phyloP scores from a whole-genome alignment of 2,329 filamentous ascomycete species.

The Trichoderma polysporum region DNA sequence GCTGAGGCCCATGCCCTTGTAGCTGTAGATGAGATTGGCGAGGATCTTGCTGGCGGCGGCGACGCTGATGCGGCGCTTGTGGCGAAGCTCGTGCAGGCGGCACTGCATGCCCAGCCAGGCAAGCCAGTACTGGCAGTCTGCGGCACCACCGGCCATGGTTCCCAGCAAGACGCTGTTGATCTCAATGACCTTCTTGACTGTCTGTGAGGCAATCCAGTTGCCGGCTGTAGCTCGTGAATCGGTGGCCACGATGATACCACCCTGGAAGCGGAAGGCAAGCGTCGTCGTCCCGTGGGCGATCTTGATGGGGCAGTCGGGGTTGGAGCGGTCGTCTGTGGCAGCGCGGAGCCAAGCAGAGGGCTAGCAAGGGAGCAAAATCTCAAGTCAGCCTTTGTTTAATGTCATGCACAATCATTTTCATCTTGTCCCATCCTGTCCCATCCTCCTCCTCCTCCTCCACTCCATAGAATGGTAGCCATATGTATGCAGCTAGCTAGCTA shows the following conservation, averaged over 20 bases:
- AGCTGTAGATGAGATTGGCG: slow-evolving; percentile 95
- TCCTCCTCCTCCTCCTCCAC: too few relatives aligned
- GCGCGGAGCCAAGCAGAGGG: slow-evolving; percentile 93
- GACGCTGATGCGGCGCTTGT: slow-evolving; percentile 98
- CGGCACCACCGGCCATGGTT: slow-evolving; percentile 97
- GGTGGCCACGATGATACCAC: slow-evolving; percentile 96
- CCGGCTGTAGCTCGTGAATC: slow-evolving; percentile 96
- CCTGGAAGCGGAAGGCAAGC: slow-evolving; percentile 95
- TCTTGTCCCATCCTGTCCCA: too few relatives aligned
- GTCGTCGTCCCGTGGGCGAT: slow-evolving; percentile 98
- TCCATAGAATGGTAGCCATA: not conserved
- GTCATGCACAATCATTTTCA: not conserved
- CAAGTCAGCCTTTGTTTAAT: not conserved
- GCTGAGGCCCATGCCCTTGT: slow-evolving; percentile 97
- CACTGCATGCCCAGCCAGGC: slow-evolving; percentile 99
- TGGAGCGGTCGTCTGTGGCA: slow-evolving; percentile 94
- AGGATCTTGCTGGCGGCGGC: slow-evolving; percentile 98
- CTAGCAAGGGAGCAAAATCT: slow-evolving; percentile 45
- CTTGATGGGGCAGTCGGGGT: slow-evolving; percentile 98
- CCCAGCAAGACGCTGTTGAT: slow-evolving; percentile 93
- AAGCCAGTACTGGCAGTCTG: slow-evolving; percentile 99
- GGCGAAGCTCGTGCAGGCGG: slow-evolving; percentile 96
- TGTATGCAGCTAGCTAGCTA: not conserved
- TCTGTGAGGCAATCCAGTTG: slow-evolving; percentile 99
- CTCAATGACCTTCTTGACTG: slow-evolving; percentile 99